These are phyloP conservation scores for Waltergamsia citrina DNA, from an alignment of 2,329 filamentous ascomycete species.

Conservation along the genomic window DNA sequence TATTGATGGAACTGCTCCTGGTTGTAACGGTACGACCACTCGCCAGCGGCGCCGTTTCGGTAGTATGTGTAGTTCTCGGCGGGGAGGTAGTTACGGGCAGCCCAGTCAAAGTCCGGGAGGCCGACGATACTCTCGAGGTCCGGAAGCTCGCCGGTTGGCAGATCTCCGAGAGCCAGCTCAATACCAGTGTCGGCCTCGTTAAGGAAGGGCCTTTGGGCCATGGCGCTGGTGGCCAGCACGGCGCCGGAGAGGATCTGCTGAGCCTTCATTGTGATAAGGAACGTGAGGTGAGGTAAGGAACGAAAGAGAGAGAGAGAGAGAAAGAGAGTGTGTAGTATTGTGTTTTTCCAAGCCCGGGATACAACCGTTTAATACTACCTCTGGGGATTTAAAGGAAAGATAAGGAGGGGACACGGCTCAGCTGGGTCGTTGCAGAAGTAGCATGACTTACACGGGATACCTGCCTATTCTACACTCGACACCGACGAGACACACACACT, in stretches of 20 bases:
- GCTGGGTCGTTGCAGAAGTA: too few species aligned
- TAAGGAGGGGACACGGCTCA: too few species aligned
- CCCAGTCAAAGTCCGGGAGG: conserved; percentile 44
- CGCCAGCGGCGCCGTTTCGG: conserved; percentile 43
- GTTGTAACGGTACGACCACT: conserved; percentile 48
- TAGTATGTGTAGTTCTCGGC: conserved; percentile 43
- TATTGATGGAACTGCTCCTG: conserved; percentile 42
- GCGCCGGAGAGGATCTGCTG: conserved; percentile 12
- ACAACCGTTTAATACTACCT: too few species aligned
- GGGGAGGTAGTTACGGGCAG: conserved; percentile 37
- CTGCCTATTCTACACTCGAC: too few species aligned
- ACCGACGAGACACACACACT: too few species aligned
- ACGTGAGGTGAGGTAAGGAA: background rate
- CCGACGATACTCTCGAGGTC: conserved; percentile 33
- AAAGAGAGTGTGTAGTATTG: too few species aligned
- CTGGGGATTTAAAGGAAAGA: too few species aligned
- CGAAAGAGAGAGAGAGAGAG: too few species aligned
- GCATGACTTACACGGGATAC: too few species aligned
- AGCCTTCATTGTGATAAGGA: too few species aligned
- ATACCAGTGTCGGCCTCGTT: conserved; percentile 37
- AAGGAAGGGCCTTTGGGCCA: conserved; percentile 32
- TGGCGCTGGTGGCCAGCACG: conserved; percentile 20
- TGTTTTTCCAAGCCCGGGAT: too few species aligned
- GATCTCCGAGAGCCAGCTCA: conserved; percentile 22
- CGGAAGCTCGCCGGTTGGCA: conserved; percentile 26